These are phyloP conservation scores for Ploettnerulaceae sp. DNA, from an alignment of 2,329 filamentous ascomycete species.

Conservation along the genomic window DNA sequence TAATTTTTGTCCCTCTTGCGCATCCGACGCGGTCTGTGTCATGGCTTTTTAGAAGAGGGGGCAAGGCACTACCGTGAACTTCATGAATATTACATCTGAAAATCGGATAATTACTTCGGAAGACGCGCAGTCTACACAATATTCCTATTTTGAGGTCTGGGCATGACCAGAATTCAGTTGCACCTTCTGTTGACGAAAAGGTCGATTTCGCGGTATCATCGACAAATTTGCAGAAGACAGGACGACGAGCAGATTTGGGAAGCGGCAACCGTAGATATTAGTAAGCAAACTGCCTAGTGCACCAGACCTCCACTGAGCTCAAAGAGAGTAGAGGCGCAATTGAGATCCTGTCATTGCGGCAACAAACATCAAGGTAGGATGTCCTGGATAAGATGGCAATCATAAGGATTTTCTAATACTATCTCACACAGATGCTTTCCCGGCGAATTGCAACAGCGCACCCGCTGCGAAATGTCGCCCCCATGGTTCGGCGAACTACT, in stretches of 20 bases:
- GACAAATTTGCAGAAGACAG: slow-evolving; percentile 41
- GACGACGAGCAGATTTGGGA: background rate
- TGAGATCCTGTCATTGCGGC: slow-evolving; percentile 9
- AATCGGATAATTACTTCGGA: slow-evolving; percentile 49
- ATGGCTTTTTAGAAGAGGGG: slow-evolving; percentile 31
- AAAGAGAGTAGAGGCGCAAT: background rate
- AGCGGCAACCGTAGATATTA: background rate
- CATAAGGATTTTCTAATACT: background rate
- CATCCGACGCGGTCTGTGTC: slow-evolving; percentile 35
- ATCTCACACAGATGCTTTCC: slow-evolving; percentile 54
- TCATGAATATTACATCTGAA: slow-evolving; percentile 55
- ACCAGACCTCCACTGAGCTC: slow-evolving; percentile 6
- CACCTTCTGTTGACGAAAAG: slow-evolving; percentile 32
- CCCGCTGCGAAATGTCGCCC: slow-evolving; percentile 42
- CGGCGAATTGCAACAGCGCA: slow-evolving; percentile 52
- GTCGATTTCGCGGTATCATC: slow-evolving; percentile 35
- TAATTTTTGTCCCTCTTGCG: slow-evolving; percentile 31
- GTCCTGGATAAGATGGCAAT: background rate
- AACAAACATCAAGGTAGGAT: slow-evolving; percentile 10
- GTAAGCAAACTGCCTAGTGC: slow-evolving; percentile 3
- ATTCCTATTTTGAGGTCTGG: slow-evolving; percentile 46
- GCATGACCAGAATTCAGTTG: slow-evolving; percentile 49
- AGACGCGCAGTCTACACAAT: slow-evolving; percentile 44
- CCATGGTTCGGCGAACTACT: slow-evolving; percentile 46
- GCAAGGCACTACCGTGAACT: slow-evolving; percentile 44